Conservation (phyloP, 257 asterid genomes). For the Solanum tarijense region DNA sequence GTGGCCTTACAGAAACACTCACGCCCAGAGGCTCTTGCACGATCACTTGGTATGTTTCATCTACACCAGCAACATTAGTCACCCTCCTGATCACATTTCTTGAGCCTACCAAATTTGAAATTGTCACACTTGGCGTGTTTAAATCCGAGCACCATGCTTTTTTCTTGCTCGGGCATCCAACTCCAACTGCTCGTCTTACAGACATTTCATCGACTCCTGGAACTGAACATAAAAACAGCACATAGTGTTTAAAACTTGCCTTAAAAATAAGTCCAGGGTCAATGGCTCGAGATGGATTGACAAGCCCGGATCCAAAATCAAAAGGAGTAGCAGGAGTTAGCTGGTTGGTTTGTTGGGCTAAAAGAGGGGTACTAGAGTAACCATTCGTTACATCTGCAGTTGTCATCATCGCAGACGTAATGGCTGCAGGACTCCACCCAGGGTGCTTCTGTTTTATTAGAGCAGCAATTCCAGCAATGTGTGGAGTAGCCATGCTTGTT, state of each 20-base stretch:
- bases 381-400: slow-evolving; percentile 32
- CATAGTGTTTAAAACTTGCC: slow-evolving; percentile 29
- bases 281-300: slow-evolving; percentile 49
- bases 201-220: slow-evolving; percentile 56
- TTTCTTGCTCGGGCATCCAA: slow-evolving; percentile 27
- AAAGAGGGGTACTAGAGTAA: slow-evolving; percentile 29
- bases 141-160: slow-evolving; percentile 53
- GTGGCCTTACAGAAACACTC: slow-evolving; percentile 25
- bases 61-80: slow-evolving; percentile 35
- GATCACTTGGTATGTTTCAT: slow-evolving; percentile 38
- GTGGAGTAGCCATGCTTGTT: slow-evolving; percentile 69
- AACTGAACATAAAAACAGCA: slow-evolving; percentile 48
- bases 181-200: slow-evolving; percentile 36
- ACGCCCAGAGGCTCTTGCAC: slow-evolving; percentile 51
- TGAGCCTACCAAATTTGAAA: slow-evolving; percentile 51
- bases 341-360: slow-evolving; percentile 27
- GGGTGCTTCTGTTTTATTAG: slow-evolving; percentile 53
- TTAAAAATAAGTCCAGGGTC: slow-evolving; percentile 60
- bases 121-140: slow-evolving; percentile 48
- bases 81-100: slow-evolving; percentile 41
- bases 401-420: slow-evolving; percentile 63
- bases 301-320: slow-evolving; percentile 52
- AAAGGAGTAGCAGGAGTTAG: slow-evolving; percentile 49
- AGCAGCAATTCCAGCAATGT: slow-evolving; percentile 57
- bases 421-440: slow-evolving; percentile 51